Evolutionary conservation across 352 stramenopile genomes (phyloP), one percentile per base, ranked within the genome.

Genomic region (Blastocystis hominis): DNA sequence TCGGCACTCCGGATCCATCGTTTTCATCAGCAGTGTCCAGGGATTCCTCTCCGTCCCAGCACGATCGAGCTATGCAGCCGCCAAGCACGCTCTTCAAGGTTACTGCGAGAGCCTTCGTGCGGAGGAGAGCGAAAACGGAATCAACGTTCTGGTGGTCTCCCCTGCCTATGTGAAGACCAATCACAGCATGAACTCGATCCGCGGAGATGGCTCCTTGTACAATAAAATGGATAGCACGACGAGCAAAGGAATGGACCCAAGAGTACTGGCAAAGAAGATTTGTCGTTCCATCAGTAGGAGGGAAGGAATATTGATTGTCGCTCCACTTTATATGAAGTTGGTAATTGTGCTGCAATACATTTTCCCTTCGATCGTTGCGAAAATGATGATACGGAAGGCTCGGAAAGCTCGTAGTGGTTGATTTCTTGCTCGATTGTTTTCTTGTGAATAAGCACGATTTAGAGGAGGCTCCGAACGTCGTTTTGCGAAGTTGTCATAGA

Each of bases 11-110:
- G 77, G 77, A 87, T 75, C 62, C 0, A 59, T 87, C 34, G 77
- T 87, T 0, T 87, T 87, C n/a, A 87, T 87, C 54, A 87, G 77
- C 77, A 87, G 77, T 46, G 70, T 87, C 44, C 77, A 87, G 55
- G 77, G 77, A 13, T 42, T 76, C 13, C 38, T 87, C 6, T 40
- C 77, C 13, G 42, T 87, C 34, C 77, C 77, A 2, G 53, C 56
- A 5, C 77, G 77, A 5, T 75, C 77, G 2, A 78, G 77, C 0
- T 87, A 87, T 24, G 77, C 62, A 0, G 77, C 38, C n/a, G 77
- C 77, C 7, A 87, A 87, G 55, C 77, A 87, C 46, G 77, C 77
- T 15, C 77, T 87, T 17, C 55, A 87, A 42, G 77, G 77, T 20
- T 87, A 87, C 24, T 87, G 77, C 44, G 77, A 87, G 17, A 78